phyloP scores from a whole-genome alignment of 768 basidiomycete genomes.

The Lactarius hengduanensis region DNA sequence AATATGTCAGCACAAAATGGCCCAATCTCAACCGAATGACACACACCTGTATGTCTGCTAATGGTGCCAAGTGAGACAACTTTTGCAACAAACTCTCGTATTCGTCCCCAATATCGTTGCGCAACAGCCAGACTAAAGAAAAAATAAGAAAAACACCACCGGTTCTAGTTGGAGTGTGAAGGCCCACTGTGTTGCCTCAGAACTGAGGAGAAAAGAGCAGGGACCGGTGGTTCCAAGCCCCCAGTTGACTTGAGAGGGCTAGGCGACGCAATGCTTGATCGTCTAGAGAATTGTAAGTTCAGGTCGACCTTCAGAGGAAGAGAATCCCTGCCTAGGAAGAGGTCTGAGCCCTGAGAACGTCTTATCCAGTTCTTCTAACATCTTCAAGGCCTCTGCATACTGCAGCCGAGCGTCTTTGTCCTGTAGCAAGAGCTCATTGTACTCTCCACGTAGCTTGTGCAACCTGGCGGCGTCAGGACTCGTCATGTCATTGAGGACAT shows the following conservation, averaged over 20 bases:
- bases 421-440: slow-evolving; percentile 43
- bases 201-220: slow-evolving; percentile 58
- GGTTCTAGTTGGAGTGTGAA: background rate
- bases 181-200: slow-evolving; percentile 67
- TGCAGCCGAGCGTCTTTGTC: slow-evolving; percentile 48
- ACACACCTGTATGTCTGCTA: slow-evolving; percentile 55
- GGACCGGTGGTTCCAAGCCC: slow-evolving; percentile 51
- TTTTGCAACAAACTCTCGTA: slow-evolving; percentile 57
- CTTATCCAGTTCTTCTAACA: slow-evolving; percentile 62
- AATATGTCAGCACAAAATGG: background rate
- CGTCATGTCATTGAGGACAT: slow-evolving; percentile 45
- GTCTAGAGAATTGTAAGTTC: slow-evolving; percentile 15
- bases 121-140: slow-evolving; percentile 60
- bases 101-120: slow-evolving; percentile 52
- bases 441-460: slow-evolving; percentile 54
- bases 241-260: slow-evolving; percentile 6
- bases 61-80: slow-evolving; percentile 55
- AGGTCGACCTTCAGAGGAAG: background rate
- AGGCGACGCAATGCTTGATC: slow-evolving; percentile 23
- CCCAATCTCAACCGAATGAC: background rate
- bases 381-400: slow-evolving; percentile 54
- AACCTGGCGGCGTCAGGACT: slow-evolving; percentile 61
- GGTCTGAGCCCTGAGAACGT: slow-evolving; percentile 54
- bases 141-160: slow-evolving; percentile 16
- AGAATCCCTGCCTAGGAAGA: slow-evolving; percentile 43